Conservation (phyloP, 768 basidiomycete genomes). For the Gymnopilus dilepis region DNA sequence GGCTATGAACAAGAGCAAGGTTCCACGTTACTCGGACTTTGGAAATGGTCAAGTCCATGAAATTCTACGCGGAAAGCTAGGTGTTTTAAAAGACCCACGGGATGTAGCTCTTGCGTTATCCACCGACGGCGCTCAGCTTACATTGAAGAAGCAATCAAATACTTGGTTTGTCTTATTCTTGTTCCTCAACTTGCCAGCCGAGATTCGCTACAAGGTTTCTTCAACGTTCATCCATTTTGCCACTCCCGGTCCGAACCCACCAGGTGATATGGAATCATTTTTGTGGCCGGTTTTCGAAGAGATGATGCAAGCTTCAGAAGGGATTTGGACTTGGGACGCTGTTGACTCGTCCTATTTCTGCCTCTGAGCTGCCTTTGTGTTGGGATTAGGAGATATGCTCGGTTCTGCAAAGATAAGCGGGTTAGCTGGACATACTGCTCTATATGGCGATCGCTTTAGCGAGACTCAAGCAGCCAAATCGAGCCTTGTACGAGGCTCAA, state of each 20-base stretch:
- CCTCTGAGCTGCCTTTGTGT: not conserved
- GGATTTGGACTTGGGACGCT: slow-evolving; percentile 32
- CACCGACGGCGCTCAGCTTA: slow-evolving; percentile 35
- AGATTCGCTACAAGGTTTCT: slow-evolving; percentile 20
- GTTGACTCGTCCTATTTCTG: slow-evolving; percentile 25
- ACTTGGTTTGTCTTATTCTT: slow-evolving; percentile 30
- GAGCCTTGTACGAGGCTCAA: not conserved
- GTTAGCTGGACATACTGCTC: slow-evolving; percentile 28
- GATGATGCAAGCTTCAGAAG: slow-evolving; percentile 25
- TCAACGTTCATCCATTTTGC: slow-evolving; percentile 19
- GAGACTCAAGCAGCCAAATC: not conserved
- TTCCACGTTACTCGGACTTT: slow-evolving; percentile 34
- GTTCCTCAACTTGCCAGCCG: slow-evolving; percentile 28
- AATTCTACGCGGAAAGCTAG: slow-evolving; percentile 20
- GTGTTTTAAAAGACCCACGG: slow-evolving; percentile 25
- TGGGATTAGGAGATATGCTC: slow-evolving; percentile 35
- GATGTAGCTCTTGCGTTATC: slow-evolving; percentile 31
- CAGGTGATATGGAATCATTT: slow-evolving; percentile 31
- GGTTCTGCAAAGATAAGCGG: slow-evolving; percentile 36
- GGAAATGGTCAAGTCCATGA: slow-evolving; percentile 24
- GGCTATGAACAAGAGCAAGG: not conserved
- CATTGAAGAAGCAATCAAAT: slow-evolving; percentile 36
- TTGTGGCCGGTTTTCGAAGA: slow-evolving; percentile 24
- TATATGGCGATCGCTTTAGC: slow-evolving; percentile 34
- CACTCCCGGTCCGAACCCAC: slow-evolving; percentile 30